phyloP scores from a whole-genome alignment of 2,329 filamentous ascomycete species.

The Aspergillus sp. region DNA sequence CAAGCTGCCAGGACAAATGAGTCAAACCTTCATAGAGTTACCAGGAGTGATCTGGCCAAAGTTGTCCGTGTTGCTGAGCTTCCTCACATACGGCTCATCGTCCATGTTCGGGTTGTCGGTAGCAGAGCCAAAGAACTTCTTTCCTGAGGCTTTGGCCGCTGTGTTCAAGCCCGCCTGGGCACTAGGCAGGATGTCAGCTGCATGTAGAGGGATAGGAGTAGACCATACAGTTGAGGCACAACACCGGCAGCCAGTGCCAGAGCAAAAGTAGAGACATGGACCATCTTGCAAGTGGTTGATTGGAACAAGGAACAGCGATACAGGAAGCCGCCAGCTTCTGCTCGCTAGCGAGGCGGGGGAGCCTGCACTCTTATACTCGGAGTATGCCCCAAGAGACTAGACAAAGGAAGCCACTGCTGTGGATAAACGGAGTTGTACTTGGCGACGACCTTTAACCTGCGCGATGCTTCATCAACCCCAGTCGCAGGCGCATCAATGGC shows the following conservation, averaged over 20 bases:
- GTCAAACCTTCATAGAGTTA: slow-evolving; percentile 47
- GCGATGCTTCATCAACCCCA: too few species aligned
- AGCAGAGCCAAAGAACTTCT: slow-evolving; percentile 49
- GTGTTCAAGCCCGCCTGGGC: slow-evolving; percentile 14
- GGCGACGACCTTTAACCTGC: too few species aligned
- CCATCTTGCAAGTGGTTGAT: neutral
- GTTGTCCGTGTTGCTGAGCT: slow-evolving; percentile 50
- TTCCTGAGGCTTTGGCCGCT: slow-evolving; percentile 45
- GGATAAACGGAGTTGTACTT: too few species aligned
- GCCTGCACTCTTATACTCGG: neutral
- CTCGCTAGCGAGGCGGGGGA: neutral
- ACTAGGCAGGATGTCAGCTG: slow-evolving; percentile 4
- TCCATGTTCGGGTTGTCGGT: slow-evolving; percentile 48
- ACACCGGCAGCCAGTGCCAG: slow-evolving; percentile 1
- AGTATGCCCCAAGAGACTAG: too few species aligned
- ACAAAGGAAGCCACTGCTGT: too few species aligned
- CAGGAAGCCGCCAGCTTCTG: too few species aligned
- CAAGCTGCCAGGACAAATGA: too few species aligned
- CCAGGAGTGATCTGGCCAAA: slow-evolving; percentile 58
- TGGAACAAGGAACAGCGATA: neutral
- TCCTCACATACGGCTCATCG: slow-evolving; percentile 47
- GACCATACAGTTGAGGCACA: slow-evolving; percentile 2
- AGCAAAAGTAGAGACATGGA: slow-evolving; percentile 1
- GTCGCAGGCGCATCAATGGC: too few species aligned
- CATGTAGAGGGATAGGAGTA: slow-evolving; percentile 2